These are phyloP conservation scores for Aegilops sharonensis DNA, from an alignment of 176 grass and related monocot species.

Conservation along the genomic window DNA sequence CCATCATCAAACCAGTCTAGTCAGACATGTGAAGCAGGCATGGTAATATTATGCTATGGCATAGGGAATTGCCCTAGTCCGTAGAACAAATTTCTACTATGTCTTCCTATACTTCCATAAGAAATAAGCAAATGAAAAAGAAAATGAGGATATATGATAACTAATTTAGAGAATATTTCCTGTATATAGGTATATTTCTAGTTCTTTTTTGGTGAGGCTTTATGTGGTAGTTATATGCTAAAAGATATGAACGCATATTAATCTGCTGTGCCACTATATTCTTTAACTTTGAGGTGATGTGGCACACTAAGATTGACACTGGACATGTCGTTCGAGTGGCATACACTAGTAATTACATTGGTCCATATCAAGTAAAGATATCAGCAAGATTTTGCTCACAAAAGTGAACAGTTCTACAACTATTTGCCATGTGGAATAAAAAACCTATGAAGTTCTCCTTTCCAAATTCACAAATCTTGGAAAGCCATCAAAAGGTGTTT, in stretches of 20 bases:
- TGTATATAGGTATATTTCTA: neutral
- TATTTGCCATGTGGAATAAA: neutral
- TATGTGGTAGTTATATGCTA: neutral
- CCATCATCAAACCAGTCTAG: neutral
- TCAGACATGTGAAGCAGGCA: neutral
- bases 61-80: neutral
- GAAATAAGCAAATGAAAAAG: neutral
- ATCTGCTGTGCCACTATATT: neutral
- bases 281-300: neutral
- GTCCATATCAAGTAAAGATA: neutral
- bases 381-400: conserved; percentile 19
- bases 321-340: neutral
- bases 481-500: neutral
- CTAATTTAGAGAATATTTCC: neutral
- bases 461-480: neutral
- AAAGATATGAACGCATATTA: neutral
- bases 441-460: neutral
- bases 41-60: neutral
- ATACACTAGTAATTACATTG: neutral
- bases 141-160: neutral
- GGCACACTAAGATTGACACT: neutral
- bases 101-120: neutral
- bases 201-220: neutral
- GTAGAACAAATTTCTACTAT: neutral
- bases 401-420: neutral